Percentiles rank a stretch among this genome's conserved stretches.
Evolutionary conservation across 768 basidiomycete genomes (phyloP).

Genomic region (Lactifluus pinguis): DNA sequence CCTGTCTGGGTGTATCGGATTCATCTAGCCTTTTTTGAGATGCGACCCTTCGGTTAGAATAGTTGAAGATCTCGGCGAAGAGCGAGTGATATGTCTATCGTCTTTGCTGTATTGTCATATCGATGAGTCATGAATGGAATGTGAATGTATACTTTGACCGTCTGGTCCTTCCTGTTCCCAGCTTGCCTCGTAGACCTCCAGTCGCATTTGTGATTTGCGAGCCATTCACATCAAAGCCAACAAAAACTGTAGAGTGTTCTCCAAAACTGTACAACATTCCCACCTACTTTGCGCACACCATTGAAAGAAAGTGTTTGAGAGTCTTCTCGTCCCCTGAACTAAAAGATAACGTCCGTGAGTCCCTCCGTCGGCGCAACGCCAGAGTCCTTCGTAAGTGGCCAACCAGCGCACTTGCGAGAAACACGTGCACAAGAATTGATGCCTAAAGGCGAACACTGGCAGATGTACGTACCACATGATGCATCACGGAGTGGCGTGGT

Average conservation of each 20-base stretch:
- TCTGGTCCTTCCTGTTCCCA: not conserved
- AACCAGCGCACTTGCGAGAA: not conserved
- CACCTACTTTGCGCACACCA: conserved; percentile 47
- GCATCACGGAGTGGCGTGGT: not conserved
- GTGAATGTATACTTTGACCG: not conserved
- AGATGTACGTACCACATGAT: not conserved
- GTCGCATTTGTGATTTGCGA: not conserved
- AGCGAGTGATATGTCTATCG: not conserved
- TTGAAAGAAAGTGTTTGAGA: conserved; percentile 32
- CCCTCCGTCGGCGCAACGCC: conserved; percentile 35
- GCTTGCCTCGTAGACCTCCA: not conserved
- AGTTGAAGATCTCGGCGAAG: not conserved
- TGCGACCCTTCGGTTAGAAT: not conserved
- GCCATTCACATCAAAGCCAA: not conserved
- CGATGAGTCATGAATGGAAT: not conserved
- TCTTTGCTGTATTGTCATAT: not conserved
- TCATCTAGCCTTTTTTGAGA: not conserved
- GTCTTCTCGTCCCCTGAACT: not conserved
- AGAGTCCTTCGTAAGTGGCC: not conserved
- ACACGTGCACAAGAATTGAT: not conserved
- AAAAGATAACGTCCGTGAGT: not conserved
- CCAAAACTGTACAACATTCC: conserved; percentile 23
- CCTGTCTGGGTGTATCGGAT: not conserved
- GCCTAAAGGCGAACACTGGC: not conserved
- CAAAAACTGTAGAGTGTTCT: not conserved